A percentile compares a stretch with the other conserved stretches of the same genome.
Conservation (phyloP, 495 filamentous ascomycete genomes). For the Hyaloscypha bicolor region DNA sequence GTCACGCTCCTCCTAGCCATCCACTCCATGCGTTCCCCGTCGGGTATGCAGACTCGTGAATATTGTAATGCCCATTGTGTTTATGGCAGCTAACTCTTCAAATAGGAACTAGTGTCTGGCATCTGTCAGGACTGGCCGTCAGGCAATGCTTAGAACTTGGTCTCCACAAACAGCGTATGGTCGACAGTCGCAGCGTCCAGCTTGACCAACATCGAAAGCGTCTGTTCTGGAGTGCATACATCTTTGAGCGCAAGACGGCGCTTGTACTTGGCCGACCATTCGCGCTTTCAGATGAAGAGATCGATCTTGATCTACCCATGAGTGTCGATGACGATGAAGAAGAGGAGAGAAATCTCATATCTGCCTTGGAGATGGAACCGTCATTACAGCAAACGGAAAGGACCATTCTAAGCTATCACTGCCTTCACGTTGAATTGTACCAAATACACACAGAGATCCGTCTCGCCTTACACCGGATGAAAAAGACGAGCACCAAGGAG, state of each 20-base stretch:
- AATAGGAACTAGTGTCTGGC: constrained; percentile 1
- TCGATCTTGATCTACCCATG: constrained; percentile 1
- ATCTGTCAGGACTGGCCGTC: constrained; percentile 1
- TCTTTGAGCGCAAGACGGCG: neutral
- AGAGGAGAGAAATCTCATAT: constrained; percentile 1
- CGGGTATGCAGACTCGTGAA: neutral
- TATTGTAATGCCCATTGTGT: neutral
- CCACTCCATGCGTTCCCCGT: neutral
- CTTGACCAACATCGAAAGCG: constrained; percentile 7
- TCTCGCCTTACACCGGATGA: neutral
- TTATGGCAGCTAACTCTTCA: neutral
- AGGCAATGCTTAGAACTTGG: constrained; percentile 6
- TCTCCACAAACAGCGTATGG: neutral
- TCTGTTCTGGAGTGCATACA: neutral
- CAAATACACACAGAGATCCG: neutral
- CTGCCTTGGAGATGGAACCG: neutral
- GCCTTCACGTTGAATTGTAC: neutral
- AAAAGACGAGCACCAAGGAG: neutral
- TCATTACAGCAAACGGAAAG: neutral
- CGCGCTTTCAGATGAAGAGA: constrained; percentile 1
- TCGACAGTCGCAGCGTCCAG: neutral
- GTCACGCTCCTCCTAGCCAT: neutral
- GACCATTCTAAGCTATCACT: neutral
- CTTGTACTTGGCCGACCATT: constrained; percentile 5
- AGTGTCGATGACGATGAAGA: constrained; percentile 1